Conservation (phyloP, 2,329 filamentous ascomycete species). For the Podosphaera aphanis region DNA sequence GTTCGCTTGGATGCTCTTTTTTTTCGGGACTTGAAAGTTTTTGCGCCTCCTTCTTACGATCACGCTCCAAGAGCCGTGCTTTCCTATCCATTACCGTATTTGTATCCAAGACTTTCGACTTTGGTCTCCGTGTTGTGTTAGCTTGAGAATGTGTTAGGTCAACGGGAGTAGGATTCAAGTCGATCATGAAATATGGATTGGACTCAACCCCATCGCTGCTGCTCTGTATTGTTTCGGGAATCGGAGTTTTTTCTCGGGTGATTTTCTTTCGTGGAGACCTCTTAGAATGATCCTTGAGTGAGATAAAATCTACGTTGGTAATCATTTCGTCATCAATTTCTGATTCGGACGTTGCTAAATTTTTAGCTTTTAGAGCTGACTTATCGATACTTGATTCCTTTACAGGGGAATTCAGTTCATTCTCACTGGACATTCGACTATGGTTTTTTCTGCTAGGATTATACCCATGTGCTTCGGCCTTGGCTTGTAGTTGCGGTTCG, state of each 20-base stretch:
- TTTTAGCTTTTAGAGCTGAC: not conserved
- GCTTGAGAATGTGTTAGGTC: conserved; percentile 15
- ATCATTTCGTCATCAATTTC: not conserved
- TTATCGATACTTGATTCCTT: not conserved
- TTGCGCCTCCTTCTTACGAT: conserved; percentile 22
- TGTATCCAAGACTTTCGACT: not conserved
- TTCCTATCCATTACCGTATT: not conserved
- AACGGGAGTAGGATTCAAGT: conserved; percentile 10
- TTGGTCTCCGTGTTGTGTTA: not conserved
- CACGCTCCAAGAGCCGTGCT: not conserved
- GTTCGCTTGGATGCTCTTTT: not conserved
- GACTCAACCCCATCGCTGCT: conserved; percentile 3
- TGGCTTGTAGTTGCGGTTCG: conserved; percentile 6
- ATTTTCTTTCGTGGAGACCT: not conserved
- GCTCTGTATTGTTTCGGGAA: not conserved
- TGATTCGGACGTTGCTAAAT: not conserved
- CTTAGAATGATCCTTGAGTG: not conserved
- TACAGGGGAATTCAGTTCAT: not conserved
- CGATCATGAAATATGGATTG: conserved; percentile 11
- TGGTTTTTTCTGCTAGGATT: conserved; percentile 4
- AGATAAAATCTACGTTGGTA: not conserved
- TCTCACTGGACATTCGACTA: not conserved
- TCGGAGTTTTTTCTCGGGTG: not conserved
- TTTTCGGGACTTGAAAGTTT: not conserved
- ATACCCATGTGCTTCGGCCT: conserved; percentile 4